Base-by-base conservation (phyloP, 2,329 filamentous ascomycete species). In the Talaromyces sp. region DNA sequence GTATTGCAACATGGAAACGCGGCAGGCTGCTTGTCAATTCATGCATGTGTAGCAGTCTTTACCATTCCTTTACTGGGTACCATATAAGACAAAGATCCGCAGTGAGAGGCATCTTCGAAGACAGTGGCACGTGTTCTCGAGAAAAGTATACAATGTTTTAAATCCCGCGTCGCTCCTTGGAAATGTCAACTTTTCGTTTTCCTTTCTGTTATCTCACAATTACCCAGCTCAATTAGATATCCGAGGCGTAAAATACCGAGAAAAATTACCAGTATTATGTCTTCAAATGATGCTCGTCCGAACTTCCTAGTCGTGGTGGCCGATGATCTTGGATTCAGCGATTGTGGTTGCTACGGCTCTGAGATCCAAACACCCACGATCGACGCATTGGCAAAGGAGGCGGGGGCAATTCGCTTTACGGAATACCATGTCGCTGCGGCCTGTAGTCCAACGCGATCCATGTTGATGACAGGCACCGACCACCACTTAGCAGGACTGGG, bases 401-500 rank as follows among this genome's bases (percentile, higher is more conserved):
- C 35, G 1, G 35, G 35, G 35, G 35, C 35, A 38, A 38, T 70
- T 17, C 63, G 68, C 14, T 66, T 70, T 54, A 70, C 68, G 1
- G 66, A 71, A 52, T 69, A 69, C 54, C 70, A 72, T 58, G 65
- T 69, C 17, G 70, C 70, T 4, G 66, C 69, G n/a, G 69, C 69
- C 26, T 73, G 70, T 57, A 70, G 69, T 13, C 71, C 71, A 3
- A 72, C 71, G 2, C 51, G 71, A 29, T 65, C 70, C 2, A 73
- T 73, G 73, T 64, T 75, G 0, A 62, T 76, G 19, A 69, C 66
- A 17, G 73, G 74, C 13, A 76, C 73, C 6, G 69, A 73, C 59
- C 56, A 68, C 35, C 70, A 74, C 49, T 69, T 74, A 55, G 70
- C 69, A 32, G 71, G 72, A 3, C 54, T 75, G 1, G 73, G 73